Evolutionary conservation across 1,284 basidiomycete genomes (phyloP), one percentile per base, ranked within the genome.

Genomic region (Takashimella koratensis): DNA sequence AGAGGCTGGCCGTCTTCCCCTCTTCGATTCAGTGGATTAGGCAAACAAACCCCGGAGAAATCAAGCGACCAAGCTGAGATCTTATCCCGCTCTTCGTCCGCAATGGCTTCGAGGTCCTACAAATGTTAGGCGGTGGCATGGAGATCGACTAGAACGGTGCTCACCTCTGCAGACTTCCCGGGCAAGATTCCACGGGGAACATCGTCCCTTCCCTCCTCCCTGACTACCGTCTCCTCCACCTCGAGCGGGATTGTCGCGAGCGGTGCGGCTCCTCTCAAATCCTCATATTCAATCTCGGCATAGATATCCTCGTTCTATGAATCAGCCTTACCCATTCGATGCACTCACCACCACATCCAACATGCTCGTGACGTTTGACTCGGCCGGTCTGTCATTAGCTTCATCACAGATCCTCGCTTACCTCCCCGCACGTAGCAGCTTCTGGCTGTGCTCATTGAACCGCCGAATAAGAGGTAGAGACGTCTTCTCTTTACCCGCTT

Each of bases 361-460:
- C 6, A 57, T 62, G 24, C 40, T 26, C 12, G 21, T 12, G 20
- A 3, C 49, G 26, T 30, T 36, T 3, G 5, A 27, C 43, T 45
- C 49, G 36, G 21, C 55, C 47, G 20, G 41, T 43, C 22, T 49
- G 47, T 26, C 68, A 4, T 68, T 73, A 59, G 78, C 52, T 0
- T 73, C 68, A 36, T 70, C 65, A 8, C 30, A 36, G 16, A 36
- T 36, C 30, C 12, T 5, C 6, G 57, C 63, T 51, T 36, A 36
- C 30, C 44, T 63, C 62, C 87, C 87, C 24, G 64, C 62, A 21
- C 56, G 54, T 6, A 98, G 79, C 13, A 98, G 77, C 59, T 91
- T 81, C 64, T 94, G 89, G 0, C 91, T 95, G 74, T 98, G 96
- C 67, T 97, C 91, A 68, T 98, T 98, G 78, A 98, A 98, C 65